Base-by-base conservation (phyloP, 2,329 filamentous ascomycete species). In the Cyclaneusma minus region DNA sequence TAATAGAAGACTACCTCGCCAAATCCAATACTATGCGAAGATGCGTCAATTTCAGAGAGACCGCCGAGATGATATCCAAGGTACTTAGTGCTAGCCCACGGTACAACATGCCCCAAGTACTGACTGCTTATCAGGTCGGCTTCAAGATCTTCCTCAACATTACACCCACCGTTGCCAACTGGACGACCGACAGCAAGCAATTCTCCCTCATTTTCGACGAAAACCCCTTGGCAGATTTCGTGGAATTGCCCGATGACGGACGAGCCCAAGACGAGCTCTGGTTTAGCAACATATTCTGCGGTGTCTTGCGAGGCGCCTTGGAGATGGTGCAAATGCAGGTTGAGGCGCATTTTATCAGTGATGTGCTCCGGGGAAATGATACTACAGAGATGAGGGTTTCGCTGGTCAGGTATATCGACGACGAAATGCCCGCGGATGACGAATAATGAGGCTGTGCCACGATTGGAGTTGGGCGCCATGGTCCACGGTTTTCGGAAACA, bases 301-400 rank as follows among this genome's bases (percentile, higher is more conserved):
- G 89, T 22, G 81, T 98, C 22, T 58, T 98, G 34, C 66, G 89
- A 40, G 89, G 89, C 9, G 77, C 87, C 1, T 54, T 98, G 32
- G 89, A 98, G 53, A 98, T 98, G 89, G 87, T 95, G 45, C 87
- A 95, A 65, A 93, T 95, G 83, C 89, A 95, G 53, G 84, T 95
- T 4, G 87, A 98, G 49, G 83, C 83, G 24, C 85, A 92, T 48
- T 98, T 95, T 49, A 79, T 92, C 44, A 94, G 82, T 50, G 89
- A 98, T 50, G 68, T 93, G 16, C 60, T 98, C 33, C 72, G 84
- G 30, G 89, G 89, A 3, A 87, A 94, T 45, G 89, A 98, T 49
- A 87, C 81, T 11, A 98, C 89, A 1, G 89, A 98, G 60, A 94
- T 98, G 81, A 68, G 87, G 44, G 77, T 98, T 45, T 82, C 82